Evolutionary conservation across 2,329 filamentous ascomycete genomes (phyloP), one percentile per base, ranked within the genome.

Genomic region (Fusarium camptoceras): DNA sequence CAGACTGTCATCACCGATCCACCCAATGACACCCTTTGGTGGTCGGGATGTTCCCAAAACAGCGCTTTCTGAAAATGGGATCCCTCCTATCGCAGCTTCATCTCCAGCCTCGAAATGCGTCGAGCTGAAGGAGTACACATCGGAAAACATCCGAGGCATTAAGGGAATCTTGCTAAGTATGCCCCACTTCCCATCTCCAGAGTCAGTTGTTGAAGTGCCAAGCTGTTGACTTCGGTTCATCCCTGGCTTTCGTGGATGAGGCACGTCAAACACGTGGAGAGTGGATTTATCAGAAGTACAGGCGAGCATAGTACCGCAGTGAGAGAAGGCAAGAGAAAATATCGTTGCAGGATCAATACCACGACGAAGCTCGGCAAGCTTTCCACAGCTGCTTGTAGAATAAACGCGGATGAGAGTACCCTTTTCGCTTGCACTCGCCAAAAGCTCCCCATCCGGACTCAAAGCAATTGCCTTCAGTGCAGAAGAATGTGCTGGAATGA

Each of bases 221-320:
- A 76, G 64, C 25, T 80, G 70, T 63, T 78, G 75, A 60, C 75
- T 78, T 64, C 77, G 76, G 44, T 75, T 76, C 30, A 76, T 71
- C 9, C 77, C 73, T 6, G 80, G 78, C 67, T 81, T 82, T 53
- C 83, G 83, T 11, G 84, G 82, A 63, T 87, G 86, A 6, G 91
- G 91, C 2, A 98, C 86, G 76, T 98, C 94, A 77, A 98, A 99
- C 39, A 99, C 87, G 80, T 99, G 96, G 14, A 99, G 85, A 1
- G 94, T 99, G 8, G 93, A 94, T 81, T 98, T 99, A 84, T 99
- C 96, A 2, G 94, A 98, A 2, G 95, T 98, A 66, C 94, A 95
- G 27, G 96, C 96, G 14, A 98, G 86, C 76, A 94, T 87, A 44
- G 86, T 88, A 54, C 92, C 92, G 1, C 90, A 90, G 1, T 94